Evolutionary conservation across 2,329 filamentous ascomycete genomes (phyloP), one percentile per base, ranked within the genome.

Genomic region (Ophiostoma perfectum): DNA sequence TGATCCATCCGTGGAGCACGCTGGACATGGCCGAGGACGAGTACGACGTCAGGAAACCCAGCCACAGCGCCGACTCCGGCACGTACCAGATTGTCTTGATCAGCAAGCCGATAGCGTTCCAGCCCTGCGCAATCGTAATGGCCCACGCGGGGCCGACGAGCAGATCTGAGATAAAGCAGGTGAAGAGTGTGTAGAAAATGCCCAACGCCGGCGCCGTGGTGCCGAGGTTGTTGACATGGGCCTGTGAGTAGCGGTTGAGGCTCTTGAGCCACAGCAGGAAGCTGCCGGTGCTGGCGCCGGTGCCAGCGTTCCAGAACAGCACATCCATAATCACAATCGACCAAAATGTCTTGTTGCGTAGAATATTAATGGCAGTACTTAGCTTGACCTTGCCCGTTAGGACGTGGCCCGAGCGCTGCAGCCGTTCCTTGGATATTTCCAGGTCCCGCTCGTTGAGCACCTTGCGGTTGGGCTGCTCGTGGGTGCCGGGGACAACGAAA

Each of bases 251-350:
- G 16, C 69, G 67, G 4, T 66, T 38, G 14, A 87, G 72, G 68
- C 81, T 84, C 75, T 87, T 87, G 64, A 88, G 76, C 85, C 85
- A 88, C 0, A 88, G 78, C 2, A 86, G 74, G 69, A 83, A 87
- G 0, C 83, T 52, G 79, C 81, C 2, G 83, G 84, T 0, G 80
- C 77, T 6, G 74, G 78, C 0, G 79, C 80, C 64, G 83, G 75
- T 55, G 76, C 66, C 82, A 0, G 79, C 81, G 69, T 86, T 86
- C 82, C 83, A 87, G 75, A 87, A 87, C 38, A 87, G 77, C 5
- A 84, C 78, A 64, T 85, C 81, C 49, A 55, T 55, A 9, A 18
- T 18, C 49, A 55, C 49, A 27, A 55, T 55, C 4, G 49, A 55
- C 42, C 84, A 77, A 1, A 82, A 70, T 0, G 86, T 55, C n/a